phyloP scores from a whole-genome alignment of 768 basidiomycete genomes.

The Suillus weaverae region DNA sequence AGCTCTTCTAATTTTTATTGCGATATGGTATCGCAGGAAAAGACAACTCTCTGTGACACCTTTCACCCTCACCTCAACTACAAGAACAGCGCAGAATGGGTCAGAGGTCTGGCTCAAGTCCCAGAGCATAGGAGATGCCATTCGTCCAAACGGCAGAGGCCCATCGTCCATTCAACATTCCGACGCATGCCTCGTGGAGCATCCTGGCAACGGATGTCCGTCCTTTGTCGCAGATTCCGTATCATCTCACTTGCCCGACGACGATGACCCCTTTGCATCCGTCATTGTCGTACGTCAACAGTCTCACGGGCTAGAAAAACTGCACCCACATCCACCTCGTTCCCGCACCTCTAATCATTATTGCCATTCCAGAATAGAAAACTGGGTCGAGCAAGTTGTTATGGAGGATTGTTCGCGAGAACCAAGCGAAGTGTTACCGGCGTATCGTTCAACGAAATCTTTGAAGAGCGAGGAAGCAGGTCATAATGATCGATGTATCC shows the following conservation, averaged over 20 bases:
- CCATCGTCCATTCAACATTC: neutral
- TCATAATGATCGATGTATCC: neutral
- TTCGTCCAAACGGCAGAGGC: neutral
- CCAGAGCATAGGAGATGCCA: neutral
- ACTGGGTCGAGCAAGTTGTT: constrained; percentile 1
- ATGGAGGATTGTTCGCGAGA: neutral
- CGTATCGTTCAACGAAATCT: constrained; percentile 8
- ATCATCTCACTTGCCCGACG: neutral
- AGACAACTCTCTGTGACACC: neutral
- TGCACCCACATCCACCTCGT: neutral
- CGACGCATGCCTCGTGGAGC: neutral
- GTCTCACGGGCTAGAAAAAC: neutral
- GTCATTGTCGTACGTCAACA: neutral
- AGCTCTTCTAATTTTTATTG: neutral
- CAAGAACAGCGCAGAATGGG: neutral
- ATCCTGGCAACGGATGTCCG: neutral
- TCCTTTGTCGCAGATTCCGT: neutral
- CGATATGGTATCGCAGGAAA: neutral
- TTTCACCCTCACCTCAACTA: neutral
- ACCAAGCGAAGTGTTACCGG: constrained; percentile 5
- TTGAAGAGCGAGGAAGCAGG: neutral
- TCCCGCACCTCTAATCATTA: neutral
- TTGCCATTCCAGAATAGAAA: neutral
- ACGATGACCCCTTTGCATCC: neutral
- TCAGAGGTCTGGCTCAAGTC: too few relatives aligned